phyloP scores from a whole-genome alignment of 2,329 filamentous ascomycete genomes.

The Aureobasidium leucospermi region DNA sequence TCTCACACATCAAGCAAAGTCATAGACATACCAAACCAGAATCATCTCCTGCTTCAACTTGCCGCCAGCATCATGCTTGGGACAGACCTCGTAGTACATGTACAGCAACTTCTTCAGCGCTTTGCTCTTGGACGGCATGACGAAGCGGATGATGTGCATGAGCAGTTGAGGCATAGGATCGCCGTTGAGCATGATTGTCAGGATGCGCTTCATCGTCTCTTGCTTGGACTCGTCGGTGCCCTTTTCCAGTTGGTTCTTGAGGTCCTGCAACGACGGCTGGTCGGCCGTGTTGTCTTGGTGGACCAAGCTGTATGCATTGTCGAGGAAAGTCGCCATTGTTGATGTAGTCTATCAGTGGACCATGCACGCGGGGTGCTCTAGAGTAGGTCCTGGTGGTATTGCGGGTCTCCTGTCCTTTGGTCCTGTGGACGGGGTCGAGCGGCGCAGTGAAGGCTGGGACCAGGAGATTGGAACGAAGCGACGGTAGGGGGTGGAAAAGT shows the following conservation, averaged over 20 bases:
- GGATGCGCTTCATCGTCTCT: slow-evolving; percentile 74
- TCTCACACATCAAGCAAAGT: background rate
- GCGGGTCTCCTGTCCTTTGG: slow-evolving; percentile 3
- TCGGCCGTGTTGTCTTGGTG: slow-evolving; percentile 96
- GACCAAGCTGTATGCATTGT: slow-evolving; percentile 92
- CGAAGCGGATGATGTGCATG: slow-evolving; percentile 99
- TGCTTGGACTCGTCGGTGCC: slow-evolving; percentile 33
- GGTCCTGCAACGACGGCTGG: slow-evolving; percentile 79
- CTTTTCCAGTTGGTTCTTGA: slow-evolving; percentile 57
- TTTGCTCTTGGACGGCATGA: slow-evolving; percentile 98
- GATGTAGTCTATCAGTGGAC: slow-evolving; percentile 15
- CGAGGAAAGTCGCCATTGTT: slow-evolving; percentile 89
- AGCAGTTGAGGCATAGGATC: slow-evolving; percentile 91
- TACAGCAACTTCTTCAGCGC: slow-evolving; percentile 95
- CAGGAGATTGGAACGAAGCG: background rate
- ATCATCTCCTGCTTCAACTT: slow-evolving; percentile 99
- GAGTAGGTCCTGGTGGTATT: background rate
- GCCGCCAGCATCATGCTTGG: slow-evolving; percentile 82
- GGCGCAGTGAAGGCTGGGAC: background rate
- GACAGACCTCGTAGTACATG: slow-evolving; percentile 99
- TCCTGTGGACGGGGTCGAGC: background rate
- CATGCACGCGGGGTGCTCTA: slow-evolving; percentile 7
- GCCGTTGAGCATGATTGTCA: slow-evolving; percentile 96
- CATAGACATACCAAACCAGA: slow-evolving; percentile 70
- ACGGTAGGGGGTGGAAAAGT: background rate